Conservation (phyloP, 2,329 filamentous ascomycete species). For the Beauveria bassiana region DNA sequence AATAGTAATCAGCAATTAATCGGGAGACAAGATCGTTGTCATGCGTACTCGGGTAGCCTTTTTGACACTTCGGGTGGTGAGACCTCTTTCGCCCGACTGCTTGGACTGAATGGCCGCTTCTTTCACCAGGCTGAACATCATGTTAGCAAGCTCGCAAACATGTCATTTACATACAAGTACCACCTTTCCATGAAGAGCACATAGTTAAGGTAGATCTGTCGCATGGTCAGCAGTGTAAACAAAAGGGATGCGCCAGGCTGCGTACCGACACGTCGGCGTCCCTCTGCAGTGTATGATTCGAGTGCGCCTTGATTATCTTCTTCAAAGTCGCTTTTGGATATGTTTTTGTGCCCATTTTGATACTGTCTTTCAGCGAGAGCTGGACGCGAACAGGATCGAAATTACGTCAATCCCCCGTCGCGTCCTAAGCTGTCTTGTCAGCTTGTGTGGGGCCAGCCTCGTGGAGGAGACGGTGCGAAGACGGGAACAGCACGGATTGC, state of each 20-base stretch:
- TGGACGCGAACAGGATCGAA: no score
- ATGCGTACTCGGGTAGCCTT: slow-evolving; percentile 65
- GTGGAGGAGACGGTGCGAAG: not conserved
- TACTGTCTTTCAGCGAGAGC: no score
- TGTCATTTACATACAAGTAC: slow-evolving; percentile 11
- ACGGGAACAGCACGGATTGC: not conserved
- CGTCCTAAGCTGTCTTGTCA: not conserved
- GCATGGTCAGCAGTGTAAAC: slow-evolving; percentile 18
- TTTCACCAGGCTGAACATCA: slow-evolving; percentile 56
- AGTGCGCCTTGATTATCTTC: slow-evolving; percentile 85
- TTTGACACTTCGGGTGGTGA: slow-evolving; percentile 68
- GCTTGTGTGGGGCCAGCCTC: slow-evolving; percentile 9
- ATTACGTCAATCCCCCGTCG: not conserved
- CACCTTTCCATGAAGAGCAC: slow-evolving; percentile 69
- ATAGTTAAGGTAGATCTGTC: slow-evolving; percentile 79
- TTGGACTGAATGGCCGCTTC: slow-evolving; percentile 73
- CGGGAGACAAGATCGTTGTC: not conserved
- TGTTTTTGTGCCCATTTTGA: slow-evolving; percentile 52
- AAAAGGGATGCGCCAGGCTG: slow-evolving; percentile 16
- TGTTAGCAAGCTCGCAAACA: not conserved
- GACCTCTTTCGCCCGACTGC: slow-evolving; percentile 61
- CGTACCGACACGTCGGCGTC: slow-evolving; percentile 78
- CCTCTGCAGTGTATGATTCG: slow-evolving; percentile 70
- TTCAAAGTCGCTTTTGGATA: slow-evolving; percentile 81
- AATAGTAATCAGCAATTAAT: not conserved